Percentiles rank a stretch among this genome's conserved stretches.
Conservation (phyloP, 139 green algal species). For the Nannochloris sp. region DNA sequence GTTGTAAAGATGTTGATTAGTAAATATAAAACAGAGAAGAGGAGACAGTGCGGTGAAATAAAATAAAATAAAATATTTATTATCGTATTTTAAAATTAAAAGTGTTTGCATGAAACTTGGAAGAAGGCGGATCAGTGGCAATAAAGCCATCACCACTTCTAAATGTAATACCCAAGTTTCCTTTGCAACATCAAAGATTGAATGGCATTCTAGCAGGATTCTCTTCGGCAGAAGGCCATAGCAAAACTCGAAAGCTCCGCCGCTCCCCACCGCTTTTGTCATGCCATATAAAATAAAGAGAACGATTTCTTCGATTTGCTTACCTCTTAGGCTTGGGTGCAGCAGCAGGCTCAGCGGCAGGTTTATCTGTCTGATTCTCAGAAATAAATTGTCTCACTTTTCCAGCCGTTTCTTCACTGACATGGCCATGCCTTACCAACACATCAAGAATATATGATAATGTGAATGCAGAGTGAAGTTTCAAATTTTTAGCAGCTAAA, state of each 20-base stretch:
- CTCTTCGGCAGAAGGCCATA: background rate
- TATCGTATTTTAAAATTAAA: background rate
- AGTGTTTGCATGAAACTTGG: too few species aligned
- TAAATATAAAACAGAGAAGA: too few species aligned
- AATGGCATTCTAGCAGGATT: too few species aligned
- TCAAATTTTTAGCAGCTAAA: constrained; percentile 62
- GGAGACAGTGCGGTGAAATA: too few species aligned
- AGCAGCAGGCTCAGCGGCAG: constrained; percentile 14
- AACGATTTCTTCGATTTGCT: background rate
- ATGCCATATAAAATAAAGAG: background rate
- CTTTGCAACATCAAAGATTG: too few species aligned
- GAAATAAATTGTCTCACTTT: constrained; percentile 78
- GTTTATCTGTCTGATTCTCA: constrained; percentile 80
- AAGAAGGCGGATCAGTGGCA: too few species aligned
- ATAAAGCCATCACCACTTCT: too few species aligned
- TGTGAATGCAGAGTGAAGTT: constrained; percentile 69
- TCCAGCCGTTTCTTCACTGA: constrained; percentile 39
- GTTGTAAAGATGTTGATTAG: too few species aligned
- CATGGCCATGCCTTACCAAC: constrained; percentile 45
- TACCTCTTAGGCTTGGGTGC: constrained; percentile 37
- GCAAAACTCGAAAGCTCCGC: too few species aligned
- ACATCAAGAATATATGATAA: constrained; percentile 60
- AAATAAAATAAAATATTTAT: too few species aligned
- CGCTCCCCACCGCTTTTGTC: constrained; percentile 9
- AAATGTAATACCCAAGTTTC: too few species aligned